Base-by-base conservation (phyloP, 2,329 filamentous ascomycete species). In the Chaetomium globosum region DNA sequence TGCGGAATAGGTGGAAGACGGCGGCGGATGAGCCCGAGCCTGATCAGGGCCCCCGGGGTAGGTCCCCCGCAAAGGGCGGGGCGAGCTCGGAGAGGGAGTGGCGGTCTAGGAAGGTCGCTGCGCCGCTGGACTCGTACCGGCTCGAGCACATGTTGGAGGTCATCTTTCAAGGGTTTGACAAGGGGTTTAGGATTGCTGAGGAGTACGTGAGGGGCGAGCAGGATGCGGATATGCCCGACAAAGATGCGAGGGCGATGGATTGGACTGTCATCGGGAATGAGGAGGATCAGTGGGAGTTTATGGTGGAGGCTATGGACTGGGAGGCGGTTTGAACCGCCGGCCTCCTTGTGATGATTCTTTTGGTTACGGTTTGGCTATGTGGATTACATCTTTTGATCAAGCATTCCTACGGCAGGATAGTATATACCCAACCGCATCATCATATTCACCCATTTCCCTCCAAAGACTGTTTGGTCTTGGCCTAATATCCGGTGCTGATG, bases 1-100 rank as follows among this genome's bases (percentile, higher is more conserved):
- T 90, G 63, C 80, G 89, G 1, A 92, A 92, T 69, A 80, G 85
- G 10, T 92, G 89, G 89, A 92, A 92, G 76, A 85, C 87, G 61
- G 87, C 84, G 0, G 85, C 86, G 60, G 81, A 85, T 48, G 81
- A 84, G 52, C 75, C 75, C 6, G 62, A 64, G 19, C 71, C 73
- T 26, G 74, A 75, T 67, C 62, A 36, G 6, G 58, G 5, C 8
- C 16, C 12, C 48, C 19, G 19, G 21, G 21, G 55, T 5, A 43
- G 43, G 51, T 61, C 59, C 6, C 43, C 52, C 23, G 30, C 53
- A 26, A 64, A 59, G 23, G 31, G 33, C 19, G 52, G 39, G 3
- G 54, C 23, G 16, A 31, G 26, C 12, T 21, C 33, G 31, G 58
- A 54, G 12, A 26, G 54, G 33, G 59, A 54, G 46, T 58, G 53